Conservation (phyloP, 805 yeast genomes). For the Sugiyamaella marilandica region DNA sequence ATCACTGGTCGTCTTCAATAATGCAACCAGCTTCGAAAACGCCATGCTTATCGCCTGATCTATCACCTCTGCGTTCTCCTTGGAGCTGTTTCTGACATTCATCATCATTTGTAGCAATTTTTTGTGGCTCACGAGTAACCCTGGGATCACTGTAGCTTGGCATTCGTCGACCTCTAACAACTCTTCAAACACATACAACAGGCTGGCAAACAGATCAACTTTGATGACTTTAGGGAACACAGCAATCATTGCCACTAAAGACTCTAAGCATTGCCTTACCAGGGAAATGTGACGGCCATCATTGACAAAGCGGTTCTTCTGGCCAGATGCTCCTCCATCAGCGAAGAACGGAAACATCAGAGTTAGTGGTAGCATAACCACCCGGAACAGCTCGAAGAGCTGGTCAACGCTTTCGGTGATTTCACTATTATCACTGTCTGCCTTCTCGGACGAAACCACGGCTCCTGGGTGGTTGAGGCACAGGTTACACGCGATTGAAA, state of each 20-base stretch:
- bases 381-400: slow-evolving; percentile 72
- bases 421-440: slow-evolving; percentile 34
- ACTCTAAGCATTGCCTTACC: slow-evolving; percentile 46
- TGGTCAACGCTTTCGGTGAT: slow-evolving; percentile 63
- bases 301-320: slow-evolving; percentile 11
- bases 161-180: slow-evolving; percentile 44
- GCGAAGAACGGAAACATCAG: slow-evolving; percentile 22
- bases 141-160: slow-evolving; percentile 45
- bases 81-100: slow-evolving; percentile 14
- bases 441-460: slow-evolving; percentile 14
- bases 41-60: slow-evolving; percentile 29
- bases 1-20: slow-evolving; percentile 8
- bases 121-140: slow-evolving; percentile 49
- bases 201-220: slow-evolving; percentile 65
- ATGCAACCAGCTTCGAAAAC: slow-evolving; percentile 14
- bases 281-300: slow-evolving; percentile 25
- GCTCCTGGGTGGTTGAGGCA: slow-evolving; percentile 42
- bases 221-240: slow-evolving; percentile 64
- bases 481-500: slow-evolving; percentile 55
- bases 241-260: slow-evolving; percentile 57
- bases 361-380: slow-evolving; percentile 60
- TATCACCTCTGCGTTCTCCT: slow-evolving; percentile 27
- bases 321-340: slow-evolving; percentile 20
- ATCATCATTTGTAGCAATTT: slow-evolving; percentile 34
- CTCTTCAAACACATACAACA: slow-evolving; percentile 57